Base-by-base conservation (phyloP, 139 green algal genomes). In the Auxenochlorella pyrenoidosa region DNA sequence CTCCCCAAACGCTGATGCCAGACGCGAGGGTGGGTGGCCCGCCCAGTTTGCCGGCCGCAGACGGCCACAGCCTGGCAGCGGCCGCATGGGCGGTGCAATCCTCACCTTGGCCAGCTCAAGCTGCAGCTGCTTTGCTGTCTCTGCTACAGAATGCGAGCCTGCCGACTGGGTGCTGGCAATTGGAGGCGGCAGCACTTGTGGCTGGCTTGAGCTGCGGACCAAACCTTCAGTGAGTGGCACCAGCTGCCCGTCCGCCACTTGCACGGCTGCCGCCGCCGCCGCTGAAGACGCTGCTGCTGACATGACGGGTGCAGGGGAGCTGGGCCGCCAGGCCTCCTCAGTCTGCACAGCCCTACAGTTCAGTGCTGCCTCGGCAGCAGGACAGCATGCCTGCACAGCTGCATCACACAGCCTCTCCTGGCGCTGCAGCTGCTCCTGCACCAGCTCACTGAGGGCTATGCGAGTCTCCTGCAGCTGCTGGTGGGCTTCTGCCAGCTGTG, bases 61-160 rank as follows among this genome's bases (percentile, higher is more conserved):
- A 1, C 26, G 40, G 38, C 73, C 41, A 41, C 73, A 47, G 73
- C 73, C 73, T 0, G 73, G 73, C 16, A 85, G 79, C 38, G 38
- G 38, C 59, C 51, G 58, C 15, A 68, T 28, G 1, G 82, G 44
- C 32, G 81, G 16, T 6, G 63, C 30, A 19, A 87, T 51, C 44
- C 26, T 59, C 44, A 87, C 82, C 34, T 22, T 63, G 24, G 82
- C 82, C 68, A 87, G 44, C 68, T 87, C 82, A 22, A 80, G 44
- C 82, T 87, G 82, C 66, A 87, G 82, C 66, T 79, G 34, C 22
- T 38, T 68, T 34, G 82, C 82, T 18, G 36, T 68, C 44, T 71
- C 54, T 63, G 54, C 54, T 24, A 63, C 54, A 63, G 54, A 26
- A 24, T 8, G 54, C 15, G 54, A 24, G 54, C 54, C 54, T 63